Conservation (phyloP, 2,329 filamentous ascomycete genomes). For the Curvularia lunata region DNA sequence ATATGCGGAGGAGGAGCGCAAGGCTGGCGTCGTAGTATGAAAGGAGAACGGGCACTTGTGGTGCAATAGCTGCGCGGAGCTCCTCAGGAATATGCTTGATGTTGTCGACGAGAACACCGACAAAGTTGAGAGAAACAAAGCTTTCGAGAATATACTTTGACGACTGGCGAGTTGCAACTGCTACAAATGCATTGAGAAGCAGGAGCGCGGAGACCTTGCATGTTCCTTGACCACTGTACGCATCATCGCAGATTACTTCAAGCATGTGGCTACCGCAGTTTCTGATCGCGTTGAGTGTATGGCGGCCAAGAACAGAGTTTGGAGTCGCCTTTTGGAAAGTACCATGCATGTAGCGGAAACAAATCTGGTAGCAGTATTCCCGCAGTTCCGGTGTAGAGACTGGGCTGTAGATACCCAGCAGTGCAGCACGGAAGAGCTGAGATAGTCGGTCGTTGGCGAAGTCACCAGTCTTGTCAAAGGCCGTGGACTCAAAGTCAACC, state of each 20-base stretch:
- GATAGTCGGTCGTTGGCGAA: slow-evolving; percentile 87
- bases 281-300: slow-evolving; percentile 73
- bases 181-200: slow-evolving; percentile 78
- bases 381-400: slow-evolving; percentile 74
- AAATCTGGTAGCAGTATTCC: slow-evolving; percentile 88
- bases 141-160: slow-evolving; percentile 78
- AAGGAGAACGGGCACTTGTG: slow-evolving; percentile 62
- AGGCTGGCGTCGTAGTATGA: slow-evolving; percentile 76
- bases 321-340: slow-evolving; percentile 59
- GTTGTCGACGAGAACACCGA: slow-evolving; percentile 87
- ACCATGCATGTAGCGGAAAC: slow-evolving; percentile 80
- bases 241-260: slow-evolving; percentile 90
- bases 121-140: slow-evolving; percentile 85
- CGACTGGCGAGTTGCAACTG: slow-evolving; percentile 73
- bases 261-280: slow-evolving; percentile 81
- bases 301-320: slow-evolving; percentile 47
- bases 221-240: slow-evolving; percentile 78
- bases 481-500: slow-evolving; percentile 64
- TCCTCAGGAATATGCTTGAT: slow-evolving; percentile 79
- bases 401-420: slow-evolving; percentile 78
- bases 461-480: slow-evolving; percentile 63
- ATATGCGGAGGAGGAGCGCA: slow-evolving; percentile 80
- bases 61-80: slow-evolving; percentile 48
- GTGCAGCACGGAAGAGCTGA: slow-evolving; percentile 86
- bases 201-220: slow-evolving; percentile 87